Conservation (phyloP, 352 stramenopile species). For the Pythium rishiriense region DNA sequence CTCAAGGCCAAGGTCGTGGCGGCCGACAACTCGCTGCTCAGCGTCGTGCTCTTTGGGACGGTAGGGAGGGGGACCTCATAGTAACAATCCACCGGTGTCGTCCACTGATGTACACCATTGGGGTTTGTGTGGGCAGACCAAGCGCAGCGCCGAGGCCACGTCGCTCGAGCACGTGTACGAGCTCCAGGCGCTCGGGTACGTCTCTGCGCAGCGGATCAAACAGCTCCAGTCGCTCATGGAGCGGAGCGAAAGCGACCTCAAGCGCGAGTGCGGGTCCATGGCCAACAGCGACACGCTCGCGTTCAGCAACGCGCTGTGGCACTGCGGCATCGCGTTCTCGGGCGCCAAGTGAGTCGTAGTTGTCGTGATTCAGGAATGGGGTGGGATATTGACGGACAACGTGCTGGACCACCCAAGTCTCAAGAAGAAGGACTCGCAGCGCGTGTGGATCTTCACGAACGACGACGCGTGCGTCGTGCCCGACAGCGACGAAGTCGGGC, state of each 20-base stretch:
- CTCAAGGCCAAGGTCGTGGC: constrained; percentile 81
- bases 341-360: constrained; percentile 72
- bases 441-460: constrained; percentile 88
- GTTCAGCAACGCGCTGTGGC: constrained; percentile 84
- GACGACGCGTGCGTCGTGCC: constrained; percentile 52
- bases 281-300: constrained; percentile 53
- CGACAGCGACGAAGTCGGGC: constrained; percentile 59
- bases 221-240: constrained; percentile 66
- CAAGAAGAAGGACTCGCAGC: constrained; percentile 86
- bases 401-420: constrained; percentile 34
- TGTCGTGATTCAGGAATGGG: too few species aligned
- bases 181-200: constrained; percentile 72
- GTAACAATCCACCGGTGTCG: too few species aligned
- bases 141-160: constrained; percentile 46
- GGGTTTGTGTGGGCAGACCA: constrained; percentile 39
- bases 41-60: constrained; percentile 78
- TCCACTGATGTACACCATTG: too few species aligned
- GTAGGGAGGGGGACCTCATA: too few species aligned
- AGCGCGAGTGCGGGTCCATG: constrained; percentile 56
- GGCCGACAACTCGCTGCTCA: constrained; percentile 76
- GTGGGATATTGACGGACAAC: too few species aligned
- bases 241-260: constrained; percentile 35
- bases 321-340: constrained; percentile 79
- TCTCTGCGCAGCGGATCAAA: constrained; percentile 73
- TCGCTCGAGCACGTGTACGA: constrained; percentile 74